Conservation (phyloP, 192 early-diverging fungal genomes). For the Coemansia umbellata region DNA sequence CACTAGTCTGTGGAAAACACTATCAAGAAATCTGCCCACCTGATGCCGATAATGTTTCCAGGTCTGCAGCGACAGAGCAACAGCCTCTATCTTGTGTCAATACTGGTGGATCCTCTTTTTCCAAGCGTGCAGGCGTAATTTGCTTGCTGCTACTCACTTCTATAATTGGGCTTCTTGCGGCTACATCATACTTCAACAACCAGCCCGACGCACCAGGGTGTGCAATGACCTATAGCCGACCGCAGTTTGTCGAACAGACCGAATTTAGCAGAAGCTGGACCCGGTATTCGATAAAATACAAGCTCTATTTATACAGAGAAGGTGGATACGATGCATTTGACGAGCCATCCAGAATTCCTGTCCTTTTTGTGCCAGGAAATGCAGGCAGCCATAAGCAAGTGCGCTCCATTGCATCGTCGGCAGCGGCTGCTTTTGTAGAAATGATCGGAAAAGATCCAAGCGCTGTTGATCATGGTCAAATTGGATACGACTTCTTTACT, state of each 20-base stretch:
- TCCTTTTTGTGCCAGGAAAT: constrained; percentile 93
- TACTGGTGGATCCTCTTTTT: neutral
- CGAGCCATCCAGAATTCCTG: constrained; percentile 68
- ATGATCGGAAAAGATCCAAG: constrained; percentile 9
- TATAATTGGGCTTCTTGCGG: constrained; percentile 17
- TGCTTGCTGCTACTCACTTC: constrained; percentile 12
- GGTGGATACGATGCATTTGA: constrained; percentile 43
- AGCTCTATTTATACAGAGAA: constrained; percentile 73
- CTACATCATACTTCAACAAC: constrained; percentile 62
- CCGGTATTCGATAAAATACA: constrained; percentile 70
- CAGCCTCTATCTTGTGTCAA: too few species aligned
- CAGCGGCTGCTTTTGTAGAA: constrained; percentile 58
- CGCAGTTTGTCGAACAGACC: constrained; percentile 47
- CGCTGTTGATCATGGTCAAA: constrained; percentile 22
- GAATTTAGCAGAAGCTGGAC: constrained; percentile 40
- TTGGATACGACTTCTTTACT: constrained; percentile 53
- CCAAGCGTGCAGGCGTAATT: neutral
- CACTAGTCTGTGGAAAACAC: neutral
- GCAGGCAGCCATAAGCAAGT: constrained; percentile 91
- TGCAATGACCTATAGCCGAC: constrained; percentile 59
- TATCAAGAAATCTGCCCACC: neutral
- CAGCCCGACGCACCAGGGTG: constrained; percentile 56
- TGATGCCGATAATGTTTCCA: neutral
- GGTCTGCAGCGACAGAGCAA: too few species aligned
- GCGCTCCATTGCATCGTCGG: constrained; percentile 75